phyloP scores from a whole-genome alignment of 2,329 filamentous ascomycete species.

The Pleochaeta shiraiana region DNA sequence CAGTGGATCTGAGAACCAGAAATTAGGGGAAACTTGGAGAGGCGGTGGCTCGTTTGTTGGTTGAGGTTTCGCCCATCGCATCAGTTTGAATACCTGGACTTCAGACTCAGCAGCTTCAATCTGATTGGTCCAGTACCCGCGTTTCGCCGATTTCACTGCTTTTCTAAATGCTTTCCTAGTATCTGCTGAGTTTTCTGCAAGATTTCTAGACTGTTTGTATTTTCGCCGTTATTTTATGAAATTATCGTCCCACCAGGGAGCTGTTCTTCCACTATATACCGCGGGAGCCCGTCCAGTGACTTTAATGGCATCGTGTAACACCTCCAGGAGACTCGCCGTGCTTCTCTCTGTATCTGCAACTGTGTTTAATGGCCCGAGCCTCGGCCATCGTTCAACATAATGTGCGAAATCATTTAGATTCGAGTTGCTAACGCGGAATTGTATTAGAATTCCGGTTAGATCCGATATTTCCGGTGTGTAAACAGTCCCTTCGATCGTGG shows the following conservation, averaged over 20 bases:
- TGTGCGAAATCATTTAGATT: background rate
- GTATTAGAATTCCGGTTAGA: background rate
- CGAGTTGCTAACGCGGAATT: background rate
- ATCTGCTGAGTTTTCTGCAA: background rate
- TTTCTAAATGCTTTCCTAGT: background rate
- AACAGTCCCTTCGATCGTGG: background rate
- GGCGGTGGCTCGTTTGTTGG: background rate
- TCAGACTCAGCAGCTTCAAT: background rate
- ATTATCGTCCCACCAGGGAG: background rate
- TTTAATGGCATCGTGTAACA: background rate
- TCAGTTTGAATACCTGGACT: background rate
- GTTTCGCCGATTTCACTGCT: background rate
- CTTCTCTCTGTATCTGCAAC: background rate
- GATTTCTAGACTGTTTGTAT: background rate
- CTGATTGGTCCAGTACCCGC: background rate
- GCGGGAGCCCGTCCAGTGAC: background rate
- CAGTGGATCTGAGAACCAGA: background rate
- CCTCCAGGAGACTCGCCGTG: background rate
- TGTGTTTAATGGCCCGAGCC: background rate
- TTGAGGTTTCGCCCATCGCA: background rate
- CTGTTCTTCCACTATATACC: background rate
- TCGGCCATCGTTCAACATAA: background rate
- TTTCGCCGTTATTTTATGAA: background rate
- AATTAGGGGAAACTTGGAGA: background rate
- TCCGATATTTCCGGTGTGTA: background rate